Evolutionary conservation across 192 early-diverging fungal species (phyloP), one percentile per base, ranked within the genome.

Genomic region (Coemansia sp.): DNA sequence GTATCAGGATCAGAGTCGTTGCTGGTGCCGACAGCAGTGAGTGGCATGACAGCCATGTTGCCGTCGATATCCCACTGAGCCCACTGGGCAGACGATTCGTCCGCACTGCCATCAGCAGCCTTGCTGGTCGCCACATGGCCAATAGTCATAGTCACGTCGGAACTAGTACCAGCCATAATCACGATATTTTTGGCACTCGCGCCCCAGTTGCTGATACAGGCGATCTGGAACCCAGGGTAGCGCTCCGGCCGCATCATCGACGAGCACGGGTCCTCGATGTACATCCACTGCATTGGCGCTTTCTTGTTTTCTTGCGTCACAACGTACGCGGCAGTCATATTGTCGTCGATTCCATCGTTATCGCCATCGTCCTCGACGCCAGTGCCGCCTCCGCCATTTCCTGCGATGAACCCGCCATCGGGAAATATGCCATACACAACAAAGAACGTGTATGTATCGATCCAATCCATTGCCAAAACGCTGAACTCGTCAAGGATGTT

Each of bases 401-500:
- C 67, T 7, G 74, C 15, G 2, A 34, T 35, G 39, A 73, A 62
- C 3, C 58, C 64, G 28, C 62, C 70, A 7, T 63, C 71, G 9
- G 84, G 76, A 28, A 68, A 65, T 71, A 60, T 30, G 10, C 79
- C 76, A 66, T 95, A 95, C 9, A 91, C 74, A 13, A 84, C 87
- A 37, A 91, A 71, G 65, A 92, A 93, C 0, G 85, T 70, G 55
- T 82, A 68, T 16, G 82, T 90, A 43, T 94, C 91, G 15, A 93
- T 61, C 94, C 94, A 96, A 9, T 88, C 63, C 12, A 96, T 70
- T 31, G 84, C 75, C 34, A 87, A 57, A 2, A 93, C 93, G 85
- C 73, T 59, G 49, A 71, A 66, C 21, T 60, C 56, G 20, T 59
- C 58, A 15, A 26, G 45, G 26, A 70, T 71, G 35, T 28, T 46